phyloP scores from a whole-genome alignment of 2,329 filamentous ascomycete genomes.

The Ramularia endophylla region DNA sequence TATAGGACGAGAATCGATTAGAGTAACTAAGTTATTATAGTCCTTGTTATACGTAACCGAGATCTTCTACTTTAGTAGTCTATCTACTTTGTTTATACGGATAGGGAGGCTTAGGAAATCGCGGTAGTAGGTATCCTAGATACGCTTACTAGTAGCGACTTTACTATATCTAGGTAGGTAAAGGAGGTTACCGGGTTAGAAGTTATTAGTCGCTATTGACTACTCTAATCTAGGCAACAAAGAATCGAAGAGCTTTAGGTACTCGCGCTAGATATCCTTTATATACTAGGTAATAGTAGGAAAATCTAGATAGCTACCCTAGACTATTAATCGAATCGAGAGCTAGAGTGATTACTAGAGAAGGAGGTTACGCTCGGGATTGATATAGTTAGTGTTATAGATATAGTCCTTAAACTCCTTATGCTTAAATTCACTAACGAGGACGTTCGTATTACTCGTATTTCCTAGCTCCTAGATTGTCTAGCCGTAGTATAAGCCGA shows the following conservation, averaged over 20 bases:
- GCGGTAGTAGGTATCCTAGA: background rate
- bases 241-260: no score
- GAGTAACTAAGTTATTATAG: background rate
- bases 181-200: no score
- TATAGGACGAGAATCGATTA: background rate
- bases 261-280: no score
- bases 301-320: background rate
- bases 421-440: background rate
- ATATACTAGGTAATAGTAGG: no score
- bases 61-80: background rate
- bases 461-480: background rate
- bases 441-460: background rate
- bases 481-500: background rate
- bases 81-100: background rate
- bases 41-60: background rate
- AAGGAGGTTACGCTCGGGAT: background rate
- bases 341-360: background rate
- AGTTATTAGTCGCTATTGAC: no score
- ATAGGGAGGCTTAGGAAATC: background rate
- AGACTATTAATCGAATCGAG: background rate
- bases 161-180: conserved; percentile 1
- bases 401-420: background rate
- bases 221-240: no score
- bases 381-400: background rate
- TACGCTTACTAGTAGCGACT: background rate